phyloP scores from a whole-genome alignment of 495 filamentous ascomycete genomes.

The Hypoxylon lienhwacheense region DNA sequence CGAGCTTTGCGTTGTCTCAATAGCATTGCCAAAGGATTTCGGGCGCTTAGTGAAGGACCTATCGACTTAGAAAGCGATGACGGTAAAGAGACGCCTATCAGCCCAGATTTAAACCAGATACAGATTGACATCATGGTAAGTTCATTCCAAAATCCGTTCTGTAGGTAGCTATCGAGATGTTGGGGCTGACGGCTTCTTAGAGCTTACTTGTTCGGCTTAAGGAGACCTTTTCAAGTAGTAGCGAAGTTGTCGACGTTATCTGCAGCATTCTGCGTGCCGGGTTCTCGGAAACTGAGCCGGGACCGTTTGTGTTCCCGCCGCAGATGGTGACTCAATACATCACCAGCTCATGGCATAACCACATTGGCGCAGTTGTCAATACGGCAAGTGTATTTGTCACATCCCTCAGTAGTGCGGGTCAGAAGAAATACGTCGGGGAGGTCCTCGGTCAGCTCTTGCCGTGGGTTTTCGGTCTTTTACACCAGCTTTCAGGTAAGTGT shows the following conservation, averaged over 20 bases:
- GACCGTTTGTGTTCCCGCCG: constrained; percentile 76
- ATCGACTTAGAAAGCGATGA: constrained; percentile 62
- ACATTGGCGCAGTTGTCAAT: constrained; percentile 71
- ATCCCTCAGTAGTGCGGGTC: constrained; percentile 56
- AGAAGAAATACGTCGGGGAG: constrained; percentile 39
- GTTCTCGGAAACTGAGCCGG: constrained; percentile 75
- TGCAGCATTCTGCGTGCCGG: constrained; percentile 78
- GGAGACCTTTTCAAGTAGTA: constrained; percentile 59
- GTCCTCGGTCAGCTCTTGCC: constrained; percentile 60
- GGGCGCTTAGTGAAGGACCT: constrained; percentile 67
- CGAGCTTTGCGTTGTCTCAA: constrained; percentile 71
- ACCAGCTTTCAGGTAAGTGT: constrained; percentile 62
- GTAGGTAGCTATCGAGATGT: not conserved
- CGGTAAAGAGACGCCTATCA: not conserved
- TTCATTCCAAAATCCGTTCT: not conserved
- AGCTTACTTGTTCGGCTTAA: constrained; percentile 53
- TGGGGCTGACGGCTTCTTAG: constrained; percentile 5
- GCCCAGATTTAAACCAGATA: constrained; percentile 36
- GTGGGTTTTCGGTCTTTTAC: constrained; percentile 67
- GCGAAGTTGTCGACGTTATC: constrained; percentile 72
- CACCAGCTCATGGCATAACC: constrained; percentile 41
- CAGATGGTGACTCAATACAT: constrained; percentile 72
- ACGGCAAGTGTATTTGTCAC: constrained; percentile 77
- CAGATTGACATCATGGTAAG: constrained; percentile 41
- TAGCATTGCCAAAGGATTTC: constrained; percentile 78